Base-by-base conservation (phyloP, 805 yeast species). In the Yamadazyma takamatsuzukensis region DNA sequence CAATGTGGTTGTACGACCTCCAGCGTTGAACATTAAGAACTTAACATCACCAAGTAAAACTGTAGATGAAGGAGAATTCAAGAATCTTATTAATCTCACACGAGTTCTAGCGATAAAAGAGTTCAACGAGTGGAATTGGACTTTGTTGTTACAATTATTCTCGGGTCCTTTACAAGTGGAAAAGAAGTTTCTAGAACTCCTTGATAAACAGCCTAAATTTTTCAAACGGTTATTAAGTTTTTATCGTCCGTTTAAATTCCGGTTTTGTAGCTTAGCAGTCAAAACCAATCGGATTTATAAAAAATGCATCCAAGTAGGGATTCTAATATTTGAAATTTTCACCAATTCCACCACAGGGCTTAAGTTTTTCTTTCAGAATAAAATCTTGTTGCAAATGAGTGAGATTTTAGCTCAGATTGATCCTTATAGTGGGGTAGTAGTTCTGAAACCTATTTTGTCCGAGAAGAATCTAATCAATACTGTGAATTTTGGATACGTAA, bases 121-220 rank as follows among this genome's bases (percentile, higher is more conserved):
- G 33, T 88, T 71, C 50, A 64, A 78, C 2, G 78, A 76, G 31
- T 93, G 99, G 99, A 80, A 88, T 49, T 89, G 97, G 95, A 74
- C 71, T 16, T 62, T 80, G 1, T 64, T 93, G 0, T 62, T 74
- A 12, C 83, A 78, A 37, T 59, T 93, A n/a, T 72, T 87, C 45
- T 80, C 74, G 44, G 96, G 96, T 0, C 96, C 97, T 0, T 57
- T 93, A n/a, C 56, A 75, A 37, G 80, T 76, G 47, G 80, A 84
- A 0, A 75, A 68, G 42, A 65, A 86, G 30, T 67, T 93, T 26
- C 95, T 87, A 19, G 97, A 90, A 36, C 64, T 83, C 1, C 68
- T 78, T 21, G 70, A 66, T 27, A 78, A 73, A 45, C 80, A 82
- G 2, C 87, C 97, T 1, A 90, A 89, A 48, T 86, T 93, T 48